Base-by-base conservation (phyloP, 2,329 filamentous ascomycete species). In the Biscogniauxia marginata region DNA sequence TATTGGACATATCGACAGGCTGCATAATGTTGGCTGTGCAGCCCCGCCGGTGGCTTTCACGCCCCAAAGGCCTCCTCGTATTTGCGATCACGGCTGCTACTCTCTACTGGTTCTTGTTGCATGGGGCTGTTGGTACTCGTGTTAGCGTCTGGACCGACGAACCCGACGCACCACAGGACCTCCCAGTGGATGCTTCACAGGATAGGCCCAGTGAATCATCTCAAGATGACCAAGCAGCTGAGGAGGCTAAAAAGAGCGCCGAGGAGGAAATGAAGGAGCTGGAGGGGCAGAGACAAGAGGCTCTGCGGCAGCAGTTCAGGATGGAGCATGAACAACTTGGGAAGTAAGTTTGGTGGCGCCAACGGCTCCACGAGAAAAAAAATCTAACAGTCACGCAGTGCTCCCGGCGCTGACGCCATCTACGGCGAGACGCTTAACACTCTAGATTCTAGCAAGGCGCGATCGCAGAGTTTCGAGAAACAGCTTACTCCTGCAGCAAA, bases 361-460 rank as follows among this genome's bases (percentile, higher is more conserved):
- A 50, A 16, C 18, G 9, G 25, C n/a, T 9, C 8, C 46, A 43
- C 1, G 11, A 43, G 30, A 39, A 16, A 70, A 61, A 65, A 71
- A 46, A 19, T 60, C 62, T 71, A 65, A 67, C 55, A 8, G 2
- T 25, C 21, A 22, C 47, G 58, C 61, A 82, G 78, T 39, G 65
- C 77, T 57, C 72, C 75, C 16, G 74, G 74, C 21, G 78, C 78
- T 13, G 79, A 81, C 55, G 75, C 77, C 7, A 76, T 86, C n/a
- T 86, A 83, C 63, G 82, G 82, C 19, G 82, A 79, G 54, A 85
- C 82, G 0, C 68, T 86, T 16, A 72, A 75, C 19, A 75, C 74
- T 7, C 70, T 85, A 9, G 70, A 75, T 44, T 67, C 72, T 34
- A 71, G 74, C 53, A 75, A 78, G 21, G 21, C 58, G 50, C 64